Percentiles rank a stretch among this genome's conserved stretches.
phyloP scores from a whole-genome alignment of 2,329 filamentous ascomycete species.

The Eutypa lata region DNA sequence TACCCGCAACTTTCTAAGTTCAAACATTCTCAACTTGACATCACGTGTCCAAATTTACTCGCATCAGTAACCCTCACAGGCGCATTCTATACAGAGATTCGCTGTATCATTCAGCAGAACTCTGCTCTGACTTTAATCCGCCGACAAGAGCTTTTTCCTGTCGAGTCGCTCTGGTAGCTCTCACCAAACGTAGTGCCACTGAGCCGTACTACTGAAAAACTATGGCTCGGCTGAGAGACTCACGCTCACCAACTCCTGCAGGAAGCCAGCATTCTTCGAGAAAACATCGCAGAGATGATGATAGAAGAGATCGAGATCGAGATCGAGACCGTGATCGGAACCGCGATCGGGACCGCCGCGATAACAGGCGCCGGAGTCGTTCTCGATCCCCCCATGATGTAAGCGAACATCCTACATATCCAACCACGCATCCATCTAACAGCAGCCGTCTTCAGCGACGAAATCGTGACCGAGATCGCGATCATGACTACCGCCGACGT shows the following conservation, averaged over 20 bases:
- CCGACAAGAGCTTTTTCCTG: conserved; percentile 19
- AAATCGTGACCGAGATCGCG: conserved; percentile 50
- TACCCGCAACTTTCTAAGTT: too few species aligned
- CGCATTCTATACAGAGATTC: conserved; percentile 1
- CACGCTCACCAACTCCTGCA: conserved; percentile 91
- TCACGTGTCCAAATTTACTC: background rate
- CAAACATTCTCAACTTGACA: conserved; percentile 1
- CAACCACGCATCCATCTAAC: conserved; percentile 37
- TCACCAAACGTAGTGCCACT: conserved; percentile 33
- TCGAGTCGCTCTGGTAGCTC: conserved; percentile 31
- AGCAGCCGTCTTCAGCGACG: conserved; percentile 46
- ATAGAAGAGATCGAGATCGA: conserved; percentile 52
- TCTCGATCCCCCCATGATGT: conserved; percentile 63
- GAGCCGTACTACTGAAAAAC: conserved; percentile 29
- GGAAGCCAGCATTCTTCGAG: conserved; percentile 75
- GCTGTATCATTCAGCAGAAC: conserved; percentile 10
- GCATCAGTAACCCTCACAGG: background rate
- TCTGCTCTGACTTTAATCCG: conserved; percentile 15
- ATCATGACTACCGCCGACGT: conserved; percentile 61
- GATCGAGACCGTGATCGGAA: conserved; percentile 46
- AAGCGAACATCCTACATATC: conserved; percentile 32
- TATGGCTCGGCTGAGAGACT: conserved; percentile 65
- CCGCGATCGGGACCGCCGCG: conserved; percentile 36
- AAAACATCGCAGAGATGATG: conserved; percentile 62
- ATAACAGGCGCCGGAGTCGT: conserved; percentile 47